Evolutionary conservation across 192 early-diverging fungal genomes (phyloP), one percentile per base, ranked within the genome.

Genomic region (Coemansia sp.): DNA sequence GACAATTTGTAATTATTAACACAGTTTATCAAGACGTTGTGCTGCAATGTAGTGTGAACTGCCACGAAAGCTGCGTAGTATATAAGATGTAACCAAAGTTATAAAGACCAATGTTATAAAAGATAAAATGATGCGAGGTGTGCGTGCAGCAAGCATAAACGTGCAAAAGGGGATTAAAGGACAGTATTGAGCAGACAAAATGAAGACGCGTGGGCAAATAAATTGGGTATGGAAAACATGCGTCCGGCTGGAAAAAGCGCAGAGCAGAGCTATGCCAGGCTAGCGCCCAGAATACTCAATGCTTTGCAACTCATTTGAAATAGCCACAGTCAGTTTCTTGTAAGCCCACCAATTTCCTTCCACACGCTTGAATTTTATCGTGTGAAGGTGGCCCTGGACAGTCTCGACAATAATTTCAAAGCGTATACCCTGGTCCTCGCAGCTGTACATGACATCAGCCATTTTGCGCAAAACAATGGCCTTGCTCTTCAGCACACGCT

Each of bases 301-400:
- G 36, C 60, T 64, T 42, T 77, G 69, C 15, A 77, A 53, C 36
- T 77, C 75, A n/a, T 71, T 65, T 10, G 69, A 64, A 19, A 77
- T 61, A 15, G 75, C 66, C n/a, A 72, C 62, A 22, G 70, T 66
- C 5, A 72, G 66, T 37, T 78, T 78, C 47, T 78, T 78, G 31
- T 72, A 78, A 1, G 59, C 66, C 66, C 69, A 78, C 75, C 75
- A 78, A 47, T 56, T 69, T 8, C 75, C 75, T 42, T 72, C 66
- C 12, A 72, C 8, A 15, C 75, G 69, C 63, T 78, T 78, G 20
- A 78, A 68, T 26, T 68, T 64, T 51, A 78, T 69, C 12, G 70
- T 72, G 49, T 78, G 75, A 23, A 78, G 46, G 17, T 78, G 69
- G 0, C 75, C 75, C 56, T 78, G 69, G 11, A 72, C 66, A 4